Conservation (phyloP, 202 grass and related monocot species). For the Miscanthus sacchariflorus region DNA sequence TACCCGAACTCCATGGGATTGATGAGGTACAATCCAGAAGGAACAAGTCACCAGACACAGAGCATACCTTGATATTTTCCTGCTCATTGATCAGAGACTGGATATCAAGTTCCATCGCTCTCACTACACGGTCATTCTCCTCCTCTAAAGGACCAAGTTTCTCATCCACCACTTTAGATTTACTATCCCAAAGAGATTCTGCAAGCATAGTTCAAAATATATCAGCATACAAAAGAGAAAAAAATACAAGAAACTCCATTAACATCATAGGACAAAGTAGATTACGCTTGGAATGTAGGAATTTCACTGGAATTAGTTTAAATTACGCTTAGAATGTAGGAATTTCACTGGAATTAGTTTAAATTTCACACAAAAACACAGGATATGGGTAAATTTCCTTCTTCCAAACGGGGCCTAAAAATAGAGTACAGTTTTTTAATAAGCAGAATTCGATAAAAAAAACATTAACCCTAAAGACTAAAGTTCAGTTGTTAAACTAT, state of each 20-base stretch:
- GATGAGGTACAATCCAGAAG: background rate
- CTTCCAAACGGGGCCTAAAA: background rate
- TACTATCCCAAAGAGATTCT: slow-evolving; percentile 60
- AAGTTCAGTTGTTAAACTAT: background rate
- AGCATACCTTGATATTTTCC: slow-evolving; percentile 58
- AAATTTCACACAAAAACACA: background rate
- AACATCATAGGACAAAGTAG: background rate
- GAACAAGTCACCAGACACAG: background rate
- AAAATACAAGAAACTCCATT: slow-evolving; percentile 1
- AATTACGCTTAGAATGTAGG: background rate
- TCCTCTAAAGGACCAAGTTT: slow-evolving; percentile 57
- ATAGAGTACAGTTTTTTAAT: background rate
- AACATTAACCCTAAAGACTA: background rate
- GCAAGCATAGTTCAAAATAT: slow-evolving; percentile 6
- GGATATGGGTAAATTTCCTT: background rate
- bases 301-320: too few relatives aligned
- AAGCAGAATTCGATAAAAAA: background rate
- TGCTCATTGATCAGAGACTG: slow-evolving; percentile 66
- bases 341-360: background rate
- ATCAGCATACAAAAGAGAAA: background rate
- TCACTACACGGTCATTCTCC: slow-evolving; percentile 47
- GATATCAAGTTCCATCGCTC: slow-evolving; percentile 65
- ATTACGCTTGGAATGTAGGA: background rate
- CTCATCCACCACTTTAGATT: slow-evolving; percentile 39
- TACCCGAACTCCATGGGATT: background rate